Evolutionary conservation across 495 filamentous ascomycete genomes (phyloP), one percentile per base, ranked within the genome.

Genomic region (Penicillium antarcticum): DNA sequence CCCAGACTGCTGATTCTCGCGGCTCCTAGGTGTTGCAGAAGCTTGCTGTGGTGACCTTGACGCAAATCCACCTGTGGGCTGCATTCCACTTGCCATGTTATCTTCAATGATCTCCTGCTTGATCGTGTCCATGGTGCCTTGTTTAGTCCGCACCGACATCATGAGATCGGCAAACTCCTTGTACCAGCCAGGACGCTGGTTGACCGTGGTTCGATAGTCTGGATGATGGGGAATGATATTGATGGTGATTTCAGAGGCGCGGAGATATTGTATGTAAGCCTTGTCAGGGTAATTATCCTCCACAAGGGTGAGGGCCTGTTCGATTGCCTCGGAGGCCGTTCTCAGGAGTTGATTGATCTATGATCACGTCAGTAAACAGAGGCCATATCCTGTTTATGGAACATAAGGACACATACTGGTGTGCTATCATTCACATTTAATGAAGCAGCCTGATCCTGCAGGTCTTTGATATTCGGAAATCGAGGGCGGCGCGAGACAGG

Each of bases 251-350:
- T 88, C 85, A 38, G 78, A 88, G 19, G 92, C 86, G 35, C 85
- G 81, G 43, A 97, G 77, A 67, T 88, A 97, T 40, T 96, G 88
- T 21, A 85, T 74, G 56, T 85, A 89, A 42, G 84, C 85, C 29
- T 64, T 70, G 54, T 89, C 84, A n/a, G 75, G 71, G 48, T 76
- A 61, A 14, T 78, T 69, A 37, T 84, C 82, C 31, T 80, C 68
- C 33, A 62, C 55, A 42, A 70, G 65, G 12, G 42, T 45, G 42
- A 58, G 65, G 21, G 71, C 66, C 55, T 62, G 59, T 34, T 67
- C 51, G 24, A 75, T 67, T 36, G 71, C 71, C 36, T 68, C 64
- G 39, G 65, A 58, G 14, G 72, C 74, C 19, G 51, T 63, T 38
- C 53, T 54, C 9, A 77, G 52, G 31, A 77, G 57, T 26, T 61